phyloP scores from a whole-genome alignment of 352 stramenopile genomes.

The Globisporangium nagaii region DNA sequence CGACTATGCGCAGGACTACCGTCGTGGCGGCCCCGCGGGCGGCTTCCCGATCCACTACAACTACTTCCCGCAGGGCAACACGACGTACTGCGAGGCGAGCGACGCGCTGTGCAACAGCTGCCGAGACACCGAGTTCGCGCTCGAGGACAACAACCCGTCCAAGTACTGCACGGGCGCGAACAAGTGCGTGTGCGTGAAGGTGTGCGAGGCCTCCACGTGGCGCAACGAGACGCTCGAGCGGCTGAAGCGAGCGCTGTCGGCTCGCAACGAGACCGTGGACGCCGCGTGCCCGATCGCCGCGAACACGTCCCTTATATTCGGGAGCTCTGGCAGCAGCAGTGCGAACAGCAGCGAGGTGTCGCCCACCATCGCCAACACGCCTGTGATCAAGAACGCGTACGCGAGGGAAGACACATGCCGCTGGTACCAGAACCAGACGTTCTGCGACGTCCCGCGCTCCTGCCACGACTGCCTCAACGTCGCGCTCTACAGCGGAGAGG shows the following conservation, averaged over 20 bases:
- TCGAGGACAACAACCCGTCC: conserved; percentile 36
- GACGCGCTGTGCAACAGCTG: conserved; percentile 36
- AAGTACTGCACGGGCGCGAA: conserved; percentile 34
- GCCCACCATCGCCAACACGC: neutral
- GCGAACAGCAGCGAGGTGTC: conserved; percentile 1
- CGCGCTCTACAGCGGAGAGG: conserved; percentile 22
- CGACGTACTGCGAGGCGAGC: conserved; percentile 43
- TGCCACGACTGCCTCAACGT: conserved; percentile 57
- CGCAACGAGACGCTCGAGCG: conserved; percentile 31
- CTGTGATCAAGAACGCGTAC: conserved; percentile 29
- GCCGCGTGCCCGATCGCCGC: conserved; percentile 26
- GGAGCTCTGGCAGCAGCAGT: conserved; percentile 10
- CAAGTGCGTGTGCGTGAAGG: conserved; percentile 45
- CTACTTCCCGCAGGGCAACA: conserved; percentile 48
- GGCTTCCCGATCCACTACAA: conserved; percentile 49
- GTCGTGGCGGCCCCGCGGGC: conserved; percentile 20
- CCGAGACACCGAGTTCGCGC: conserved; percentile 25
- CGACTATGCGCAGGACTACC: conserved; percentile 45
- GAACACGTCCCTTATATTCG: conserved; percentile 18
- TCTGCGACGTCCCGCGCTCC: conserved; percentile 39
- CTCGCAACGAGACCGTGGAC: conserved; percentile 7
- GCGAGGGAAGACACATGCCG: conserved; percentile 37
- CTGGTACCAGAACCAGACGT: conserved; percentile 65
- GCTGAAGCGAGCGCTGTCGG: conserved; percentile 17
- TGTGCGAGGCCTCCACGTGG: conserved; percentile 45